These are phyloP conservation scores for Fusarium sp. DNA, from an alignment of 2,329 filamentous ascomycete genomes.

Conservation along the genomic window DNA sequence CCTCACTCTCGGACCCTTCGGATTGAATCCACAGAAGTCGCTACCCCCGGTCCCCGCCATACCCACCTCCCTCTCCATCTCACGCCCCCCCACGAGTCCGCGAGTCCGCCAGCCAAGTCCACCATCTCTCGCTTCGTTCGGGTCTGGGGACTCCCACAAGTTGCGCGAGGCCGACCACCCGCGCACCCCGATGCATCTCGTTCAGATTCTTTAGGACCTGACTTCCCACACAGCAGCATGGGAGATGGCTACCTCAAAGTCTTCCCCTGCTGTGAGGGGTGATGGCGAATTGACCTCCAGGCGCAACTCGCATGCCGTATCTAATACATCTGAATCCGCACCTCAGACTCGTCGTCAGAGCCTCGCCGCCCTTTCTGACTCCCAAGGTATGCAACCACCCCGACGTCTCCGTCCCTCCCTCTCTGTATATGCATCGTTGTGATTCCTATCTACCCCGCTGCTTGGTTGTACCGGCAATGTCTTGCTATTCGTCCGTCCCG, in stretches of 20 bases:
- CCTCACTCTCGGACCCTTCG: constrained; percentile 38
- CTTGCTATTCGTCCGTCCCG: constrained; percentile 9
- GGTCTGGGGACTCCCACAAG: constrained; percentile 38
- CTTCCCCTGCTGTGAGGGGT: constrained; percentile 44
- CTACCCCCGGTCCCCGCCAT: constrained; percentile 34
- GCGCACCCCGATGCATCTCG: constrained; percentile 34
- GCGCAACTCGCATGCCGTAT: constrained; percentile 41
- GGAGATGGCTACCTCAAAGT: constrained; percentile 51
- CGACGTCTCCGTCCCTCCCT: constrained; percentile 10
- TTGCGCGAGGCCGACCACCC: constrained; percentile 44
- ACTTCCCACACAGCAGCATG: constrained; percentile 51
- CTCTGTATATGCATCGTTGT: background rate
- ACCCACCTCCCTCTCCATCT: constrained; percentile 19
- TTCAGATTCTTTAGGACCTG: constrained; percentile 39
- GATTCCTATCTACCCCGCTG: constrained; percentile 1
- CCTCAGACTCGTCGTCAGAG: constrained; percentile 40
- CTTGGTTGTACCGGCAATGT: constrained; percentile 1
- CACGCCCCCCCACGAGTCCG: constrained; percentile 34
- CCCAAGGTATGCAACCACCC: constrained; percentile 46
- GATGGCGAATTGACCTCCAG: constrained; percentile 45
- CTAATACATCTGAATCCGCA: constrained; percentile 39
- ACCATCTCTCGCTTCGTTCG: constrained; percentile 37
- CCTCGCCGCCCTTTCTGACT: constrained; percentile 45
- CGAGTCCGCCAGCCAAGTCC: constrained; percentile 36
- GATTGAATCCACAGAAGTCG: constrained; percentile 19